phyloP scores from a whole-genome alignment of 768 basidiomycete genomes.

The Daedalea quercina region DNA sequence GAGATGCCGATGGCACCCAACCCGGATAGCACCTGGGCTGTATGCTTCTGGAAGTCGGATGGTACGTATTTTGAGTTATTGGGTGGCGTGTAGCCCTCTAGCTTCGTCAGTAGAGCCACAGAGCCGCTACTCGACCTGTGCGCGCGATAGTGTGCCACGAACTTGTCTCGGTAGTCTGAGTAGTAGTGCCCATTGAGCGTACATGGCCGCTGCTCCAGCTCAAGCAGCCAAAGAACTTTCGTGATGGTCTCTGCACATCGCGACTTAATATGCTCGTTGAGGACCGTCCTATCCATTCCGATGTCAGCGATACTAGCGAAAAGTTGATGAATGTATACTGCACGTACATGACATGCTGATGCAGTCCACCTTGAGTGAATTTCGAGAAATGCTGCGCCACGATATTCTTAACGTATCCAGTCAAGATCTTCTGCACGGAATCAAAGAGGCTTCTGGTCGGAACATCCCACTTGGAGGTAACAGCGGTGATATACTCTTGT shows the following conservation, averaged over 20 bases:
- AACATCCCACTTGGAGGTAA: conserved; percentile 40
- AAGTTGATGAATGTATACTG: background rate
- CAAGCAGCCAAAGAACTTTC: conserved; percentile 42
- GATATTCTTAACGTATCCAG: conserved; percentile 33
- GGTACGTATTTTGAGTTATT: background rate
- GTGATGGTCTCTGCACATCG: conserved; percentile 33
- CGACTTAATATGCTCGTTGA: conserved; percentile 43
- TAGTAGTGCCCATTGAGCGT: conserved; percentile 50
- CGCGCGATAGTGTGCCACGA: conserved; percentile 19
- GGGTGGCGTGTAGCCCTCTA: background rate
- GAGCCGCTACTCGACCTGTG: conserved; percentile 7
- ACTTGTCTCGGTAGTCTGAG: conserved; percentile 32
- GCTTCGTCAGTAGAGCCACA: conserved; percentile 8
- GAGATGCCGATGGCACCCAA: conserved; percentile 26
- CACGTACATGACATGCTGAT: conserved; percentile 40
- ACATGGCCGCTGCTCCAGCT: conserved; percentile 38
- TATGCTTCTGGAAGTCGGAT: conserved; percentile 11
- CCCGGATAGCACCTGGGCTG: conserved; percentile 29
- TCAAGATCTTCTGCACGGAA: conserved; percentile 29
- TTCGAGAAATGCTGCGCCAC: conserved; percentile 42
- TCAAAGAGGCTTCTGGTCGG: conserved; percentile 44
- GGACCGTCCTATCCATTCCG: conserved; percentile 33
- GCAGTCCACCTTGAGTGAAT: conserved; percentile 47
- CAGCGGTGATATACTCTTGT: conserved; percentile 36
- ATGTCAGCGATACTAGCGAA: background rate